Evolutionary conservation across 768 basidiomycete genomes (phyloP), one percentile per base, ranked within the genome.

Genomic region (Mycena maculata): DNA sequence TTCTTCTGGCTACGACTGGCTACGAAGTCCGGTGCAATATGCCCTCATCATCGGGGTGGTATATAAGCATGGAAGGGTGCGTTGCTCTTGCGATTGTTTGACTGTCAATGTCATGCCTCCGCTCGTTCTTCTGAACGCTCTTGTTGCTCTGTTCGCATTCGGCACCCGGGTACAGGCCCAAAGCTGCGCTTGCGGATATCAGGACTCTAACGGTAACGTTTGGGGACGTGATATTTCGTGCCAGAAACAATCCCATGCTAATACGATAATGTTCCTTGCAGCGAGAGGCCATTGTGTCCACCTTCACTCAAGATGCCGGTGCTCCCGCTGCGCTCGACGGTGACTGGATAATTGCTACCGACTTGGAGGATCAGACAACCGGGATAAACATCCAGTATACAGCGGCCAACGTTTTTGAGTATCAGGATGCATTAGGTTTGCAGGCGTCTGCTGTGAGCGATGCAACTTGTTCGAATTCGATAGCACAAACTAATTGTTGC

Each of bases 101-200:
- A 7, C 45, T 23, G 16, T 27, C 16, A 6, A 23, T 23, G 28
- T 27, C 20, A 67, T 67, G 65, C 2, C 59, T 41, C 48, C 53
- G 8, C 47, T 56, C 47, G 22, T 30, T 31, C 58, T 27, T 27
- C 28, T 66, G 23, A 60, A 23, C 18, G 31, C 53, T 38, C 33
- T 63, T 25, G 11, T 61, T 44, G 30, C 61, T 33, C 16, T 50
- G 4, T 15, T 48, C 18, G 13, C 47, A 11, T 63, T 44, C 8
- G 23, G 39, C 2, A 44, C 36, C 13, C 65, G 56, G 22, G 64
- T 57, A 15, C 31, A 55, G 4, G 68, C 68, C 25, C 57, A 65
- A 39, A 65, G 45, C 20, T 71, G 71, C 22, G 36, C 64, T 16
- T 71, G 70, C 20, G 70, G 70, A 27, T 71, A 71, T 39, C 48